Evolutionary conservation across 108 stramenopile species (phyloP), one percentile per base, ranked within the genome.

Genomic region (Schizochytrium sp.): DNA sequence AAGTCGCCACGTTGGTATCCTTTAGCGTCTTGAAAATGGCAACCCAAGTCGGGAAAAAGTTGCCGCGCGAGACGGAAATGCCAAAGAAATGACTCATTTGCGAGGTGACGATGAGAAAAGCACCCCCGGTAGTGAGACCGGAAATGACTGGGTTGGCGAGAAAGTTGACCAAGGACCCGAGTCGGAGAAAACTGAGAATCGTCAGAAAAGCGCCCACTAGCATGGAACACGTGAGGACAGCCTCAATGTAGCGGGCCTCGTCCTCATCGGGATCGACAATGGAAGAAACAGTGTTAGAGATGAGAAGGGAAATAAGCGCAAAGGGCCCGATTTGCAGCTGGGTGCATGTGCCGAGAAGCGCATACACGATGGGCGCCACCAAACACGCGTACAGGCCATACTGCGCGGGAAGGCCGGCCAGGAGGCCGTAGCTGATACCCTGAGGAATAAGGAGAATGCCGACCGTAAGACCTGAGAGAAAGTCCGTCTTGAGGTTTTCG

Each of bases 261-360:
- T 55, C 6, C 48, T 83, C 51, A 6, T 83, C 76, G 25, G 76
- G 76, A 83, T 83, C 76, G 6, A 83, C 76, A 28, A 83, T 53
- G 51, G 19, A 18, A 12, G n/a, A 23, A 18, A 83, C 76, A 25
- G 76, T 83, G 51, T 53, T 83, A 3, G 76, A 21, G 4, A 83
- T 83, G 12, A 83, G 76, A 12, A 83, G 76, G 25, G 76, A 83
- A 34, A 83, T 83, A 0, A 83, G 45, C 19, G 76, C 76, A 23
- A 83, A 83, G 10, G 76, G 76, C 12, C 76, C 76, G 48, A 83
- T 83, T 23, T 83, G 76, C 48, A 83, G 51, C 76, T 83, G 76
- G 12, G 48, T 28, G 51, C 76, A 83, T 8, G 76, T 28, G 19
- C 76, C 76, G 51, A 83, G 23, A 12, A 83, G 45, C 45, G 23